phyloP scores from a whole-genome alignment of 106 monocot species.

The Dendrobium nobile region DNA sequence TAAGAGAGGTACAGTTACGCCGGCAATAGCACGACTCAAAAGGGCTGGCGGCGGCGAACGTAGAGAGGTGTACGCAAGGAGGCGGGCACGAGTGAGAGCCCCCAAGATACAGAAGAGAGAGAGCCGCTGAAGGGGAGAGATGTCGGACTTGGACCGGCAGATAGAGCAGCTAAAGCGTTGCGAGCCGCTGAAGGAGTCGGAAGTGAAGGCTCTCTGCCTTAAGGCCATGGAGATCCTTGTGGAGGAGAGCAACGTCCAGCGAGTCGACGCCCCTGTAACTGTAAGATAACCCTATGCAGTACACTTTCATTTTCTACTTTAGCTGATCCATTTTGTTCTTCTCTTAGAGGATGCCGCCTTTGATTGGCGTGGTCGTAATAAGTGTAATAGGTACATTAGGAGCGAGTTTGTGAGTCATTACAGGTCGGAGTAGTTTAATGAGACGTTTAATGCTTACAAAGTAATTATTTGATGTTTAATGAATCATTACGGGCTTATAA shows the following conservation, averaged over 20 bases:
- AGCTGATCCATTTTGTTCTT: background rate
- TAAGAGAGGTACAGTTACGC: background rate
- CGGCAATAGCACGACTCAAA: background rate
- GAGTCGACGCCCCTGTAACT: slow-evolving; percentile 97
- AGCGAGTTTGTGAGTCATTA: too few species aligned
- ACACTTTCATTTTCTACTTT: background rate
- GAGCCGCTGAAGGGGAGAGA: slow-evolving; percentile 12
- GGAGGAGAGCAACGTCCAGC: slow-evolving; percentile 96
- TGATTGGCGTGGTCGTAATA: background rate
- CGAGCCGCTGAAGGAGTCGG: slow-evolving; percentile 88
- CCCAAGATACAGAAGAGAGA: background rate
- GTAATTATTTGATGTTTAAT: too few species aligned
- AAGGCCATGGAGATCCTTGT: slow-evolving; percentile 99
- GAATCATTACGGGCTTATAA: too few species aligned
- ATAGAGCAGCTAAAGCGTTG: slow-evolving; percentile 98
- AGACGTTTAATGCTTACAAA: too few species aligned
- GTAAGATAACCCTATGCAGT: slow-evolving; percentile 19
- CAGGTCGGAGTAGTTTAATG: too few species aligned
- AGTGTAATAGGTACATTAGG: too few species aligned
- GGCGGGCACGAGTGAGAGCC: background rate
- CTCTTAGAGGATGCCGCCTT: background rate
- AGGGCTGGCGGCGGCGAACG: background rate
- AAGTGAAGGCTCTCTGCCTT: slow-evolving; percentile 91
- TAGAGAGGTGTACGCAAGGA: background rate
- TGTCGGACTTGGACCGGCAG: slow-evolving; percentile 94